phyloP scores from a whole-genome alignment of 768 basidiomycete genomes.

The Termitomyces sp. region DNA sequence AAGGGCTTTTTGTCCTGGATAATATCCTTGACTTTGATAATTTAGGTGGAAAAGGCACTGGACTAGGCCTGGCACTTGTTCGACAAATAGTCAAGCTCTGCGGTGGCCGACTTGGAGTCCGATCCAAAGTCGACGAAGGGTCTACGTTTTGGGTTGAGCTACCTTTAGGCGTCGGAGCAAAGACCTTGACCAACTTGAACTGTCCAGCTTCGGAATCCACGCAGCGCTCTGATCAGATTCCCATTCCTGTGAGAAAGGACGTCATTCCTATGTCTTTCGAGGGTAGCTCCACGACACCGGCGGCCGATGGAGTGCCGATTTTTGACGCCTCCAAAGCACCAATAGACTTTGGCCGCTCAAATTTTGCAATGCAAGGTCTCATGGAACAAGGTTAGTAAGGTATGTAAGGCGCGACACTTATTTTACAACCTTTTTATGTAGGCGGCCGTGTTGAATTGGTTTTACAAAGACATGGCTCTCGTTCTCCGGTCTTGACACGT shows the following conservation, averaged over 20 bases:
- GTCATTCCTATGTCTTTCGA: constrained; percentile 15
- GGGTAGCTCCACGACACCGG: constrained; percentile 23
- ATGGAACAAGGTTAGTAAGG: constrained; percentile 56
- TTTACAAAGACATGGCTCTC: constrained; percentile 35
- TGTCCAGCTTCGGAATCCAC: constrained; percentile 15
- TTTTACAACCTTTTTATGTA: constrained; percentile 17
- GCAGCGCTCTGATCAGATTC: constrained; percentile 15
- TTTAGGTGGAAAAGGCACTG: constrained; percentile 63
- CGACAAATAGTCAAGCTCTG: constrained; percentile 75
- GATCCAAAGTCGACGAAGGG: constrained; percentile 60
- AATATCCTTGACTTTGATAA: constrained; percentile 10
- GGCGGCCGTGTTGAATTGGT: constrained; percentile 59
- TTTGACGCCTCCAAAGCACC: constrained; percentile 23
- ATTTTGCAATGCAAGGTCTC: constrained; percentile 55
- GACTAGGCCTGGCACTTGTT: constrained; percentile 72
- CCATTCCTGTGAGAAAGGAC: constrained; percentile 12
- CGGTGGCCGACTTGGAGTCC: constrained; percentile 72
- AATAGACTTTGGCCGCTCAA: constrained; percentile 26
- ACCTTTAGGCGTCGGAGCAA: constrained; percentile 70
- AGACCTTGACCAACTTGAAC: constrained; percentile 30
- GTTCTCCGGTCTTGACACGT: constrained; percentile 20
- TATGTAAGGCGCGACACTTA: background rate
- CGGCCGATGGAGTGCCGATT: constrained; percentile 23
- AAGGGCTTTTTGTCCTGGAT: background rate
- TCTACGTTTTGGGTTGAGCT: constrained; percentile 90